Conservation (phyloP, 345 rosid species). For the Arabis alpina region DNA sequence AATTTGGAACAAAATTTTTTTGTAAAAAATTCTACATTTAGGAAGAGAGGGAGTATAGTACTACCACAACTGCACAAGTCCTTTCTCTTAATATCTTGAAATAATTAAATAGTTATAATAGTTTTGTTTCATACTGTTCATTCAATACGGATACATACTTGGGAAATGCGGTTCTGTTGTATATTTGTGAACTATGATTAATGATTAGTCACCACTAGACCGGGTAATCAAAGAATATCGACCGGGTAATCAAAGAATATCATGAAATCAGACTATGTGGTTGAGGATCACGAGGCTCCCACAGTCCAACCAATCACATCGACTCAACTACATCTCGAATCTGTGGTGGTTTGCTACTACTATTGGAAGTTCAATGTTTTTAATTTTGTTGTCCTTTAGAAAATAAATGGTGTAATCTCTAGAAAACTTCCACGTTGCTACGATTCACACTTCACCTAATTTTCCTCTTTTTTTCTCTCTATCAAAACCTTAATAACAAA, state of each 20-base stretch:
- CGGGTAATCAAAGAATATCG: slow-evolving; percentile 13
- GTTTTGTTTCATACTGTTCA: neutral
- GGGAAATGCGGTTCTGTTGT: slow-evolving; percentile 9
- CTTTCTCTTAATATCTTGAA: too few species aligned
- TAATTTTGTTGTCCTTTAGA: neutral
- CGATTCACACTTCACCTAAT: neutral
- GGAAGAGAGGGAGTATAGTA: too few species aligned
- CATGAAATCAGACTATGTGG: slow-evolving; percentile 32
- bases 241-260: slow-evolving; percentile 9
- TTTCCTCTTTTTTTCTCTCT: neutral
- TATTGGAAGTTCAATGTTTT: slow-evolving; percentile 9
- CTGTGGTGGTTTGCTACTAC: slow-evolving; percentile 31
- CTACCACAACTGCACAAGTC: too few species aligned
- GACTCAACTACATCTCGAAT: slow-evolving; percentile 36
- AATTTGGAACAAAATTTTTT: too few species aligned
- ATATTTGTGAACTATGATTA: neutral
- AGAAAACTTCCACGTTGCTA: slow-evolving; percentile 32
- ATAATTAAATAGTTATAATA: too few species aligned
- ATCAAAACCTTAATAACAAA: slow-evolving; percentile 11
- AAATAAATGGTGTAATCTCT: slow-evolving; percentile 21
- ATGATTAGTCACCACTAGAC: slow-evolving; percentile 20
- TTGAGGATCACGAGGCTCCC: slow-evolving; percentile 47
- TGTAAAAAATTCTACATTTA: too few species aligned
- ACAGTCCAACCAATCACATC: slow-evolving; percentile 37
- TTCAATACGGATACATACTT: neutral